Conservation (phyloP, 257 asterid genomes). For the Prunella vulgaris region DNA sequence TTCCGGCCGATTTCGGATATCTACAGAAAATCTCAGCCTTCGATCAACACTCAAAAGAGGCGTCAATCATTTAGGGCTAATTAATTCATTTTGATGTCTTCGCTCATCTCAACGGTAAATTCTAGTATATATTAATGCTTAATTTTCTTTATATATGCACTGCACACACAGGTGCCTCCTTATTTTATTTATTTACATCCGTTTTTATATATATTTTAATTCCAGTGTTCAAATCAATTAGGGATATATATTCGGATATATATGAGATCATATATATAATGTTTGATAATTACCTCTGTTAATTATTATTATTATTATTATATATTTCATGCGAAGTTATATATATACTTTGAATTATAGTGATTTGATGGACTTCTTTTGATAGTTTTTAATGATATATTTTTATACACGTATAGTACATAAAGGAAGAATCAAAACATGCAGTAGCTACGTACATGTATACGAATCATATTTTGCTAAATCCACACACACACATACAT, state of each 20-base stretch:
- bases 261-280: too few relatives aligned
- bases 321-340: slow-evolving; percentile 1
- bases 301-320: too few relatives aligned
- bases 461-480: neutral
- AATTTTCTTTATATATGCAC: neutral
- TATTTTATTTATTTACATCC: too few relatives aligned
- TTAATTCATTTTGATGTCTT: neutral
- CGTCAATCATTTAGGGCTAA: slow-evolving; percentile 12
- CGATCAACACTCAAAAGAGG: slow-evolving; percentile 12
- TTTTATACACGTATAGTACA: neutral
- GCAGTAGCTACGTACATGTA: neutral
- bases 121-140: neutral
- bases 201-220: too few relatives aligned
- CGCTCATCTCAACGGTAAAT: neutral
- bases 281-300: too few relatives aligned
- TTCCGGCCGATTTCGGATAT: slow-evolving; percentile 33
- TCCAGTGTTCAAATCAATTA: too few relatives aligned
- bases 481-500: too few relatives aligned
- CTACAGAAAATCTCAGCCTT: slow-evolving; percentile 31
- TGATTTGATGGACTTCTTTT: neutral
- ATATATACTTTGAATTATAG: slow-evolving; percentile 1
- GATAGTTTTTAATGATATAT: neutral
- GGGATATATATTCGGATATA: too few relatives aligned
- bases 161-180: neutral
- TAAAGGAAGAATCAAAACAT: neutral